Evolutionary conservation across 257 asterid genomes (phyloP).

Genomic region (Nyctanthes arbortristis): DNA sequence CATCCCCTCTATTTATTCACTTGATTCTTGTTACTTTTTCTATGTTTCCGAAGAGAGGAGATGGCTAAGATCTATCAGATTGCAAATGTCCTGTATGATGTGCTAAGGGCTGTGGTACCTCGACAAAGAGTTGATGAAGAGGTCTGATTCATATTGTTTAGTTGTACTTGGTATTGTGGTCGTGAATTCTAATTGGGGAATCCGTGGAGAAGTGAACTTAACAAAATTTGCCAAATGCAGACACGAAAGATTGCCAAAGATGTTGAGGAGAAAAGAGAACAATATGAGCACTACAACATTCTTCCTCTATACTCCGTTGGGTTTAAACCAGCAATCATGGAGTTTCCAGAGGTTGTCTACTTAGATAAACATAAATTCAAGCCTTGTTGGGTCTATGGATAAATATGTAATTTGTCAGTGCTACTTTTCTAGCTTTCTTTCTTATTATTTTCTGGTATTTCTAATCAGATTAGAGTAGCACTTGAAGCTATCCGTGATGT

Average conservation of each 20-base stretch:
- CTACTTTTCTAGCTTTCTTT: constrained; percentile 19
- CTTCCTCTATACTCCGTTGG: constrained; percentile 88
- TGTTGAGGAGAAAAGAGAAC: constrained; percentile 85
- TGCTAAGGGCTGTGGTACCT: constrained; percentile 70
- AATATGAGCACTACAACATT: constrained; percentile 85
- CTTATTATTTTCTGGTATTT: constrained; percentile 20
- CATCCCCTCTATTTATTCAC: not conserved
- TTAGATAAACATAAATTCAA: constrained; percentile 20
- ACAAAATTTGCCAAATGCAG: constrained; percentile 43
- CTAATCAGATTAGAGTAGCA: constrained; percentile 74
- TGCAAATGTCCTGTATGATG: constrained; percentile 87
- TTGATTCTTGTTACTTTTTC: constrained; percentile 13
- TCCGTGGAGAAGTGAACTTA: not conserved
- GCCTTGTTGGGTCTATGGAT: not conserved
- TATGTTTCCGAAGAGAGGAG: constrained; percentile 65
- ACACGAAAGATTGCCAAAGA: constrained; percentile 68
- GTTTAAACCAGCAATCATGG: constrained; percentile 91
- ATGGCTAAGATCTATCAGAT: constrained; percentile 89
- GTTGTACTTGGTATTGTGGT: constrained; percentile 7
- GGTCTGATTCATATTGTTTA: constrained; percentile 50
- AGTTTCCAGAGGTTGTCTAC: constrained; percentile 81
- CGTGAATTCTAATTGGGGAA: constrained; percentile 7
- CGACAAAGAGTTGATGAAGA: constrained; percentile 52
- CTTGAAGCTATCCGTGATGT: constrained; percentile 68
- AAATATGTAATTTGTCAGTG: constrained; percentile 14